phyloP scores from a whole-genome alignment of 2,329 filamentous ascomycete genomes.

The Apiospora saccharicola region DNA sequence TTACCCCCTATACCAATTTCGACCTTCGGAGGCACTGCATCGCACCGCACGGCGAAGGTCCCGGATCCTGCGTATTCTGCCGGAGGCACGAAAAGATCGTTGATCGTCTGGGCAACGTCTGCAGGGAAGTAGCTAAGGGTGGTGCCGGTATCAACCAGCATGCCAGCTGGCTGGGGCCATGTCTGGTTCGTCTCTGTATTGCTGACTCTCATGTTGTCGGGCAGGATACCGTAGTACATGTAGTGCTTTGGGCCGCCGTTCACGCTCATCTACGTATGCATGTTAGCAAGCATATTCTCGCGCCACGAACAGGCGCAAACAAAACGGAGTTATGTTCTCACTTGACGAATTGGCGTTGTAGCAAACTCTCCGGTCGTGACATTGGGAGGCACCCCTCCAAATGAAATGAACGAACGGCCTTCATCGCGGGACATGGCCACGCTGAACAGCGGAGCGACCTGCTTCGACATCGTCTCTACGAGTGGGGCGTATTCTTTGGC shows the following conservation, averaged over 20 bases:
- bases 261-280: constrained; percentile 1
- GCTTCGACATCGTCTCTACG: constrained; percentile 38
- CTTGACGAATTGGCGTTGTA: constrained; percentile 39
- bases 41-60: constrained; percentile 39
- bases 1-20: constrained; percentile 41
- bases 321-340: constrained; percentile 23
- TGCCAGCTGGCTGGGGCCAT: constrained; percentile 33
- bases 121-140: constrained; percentile 42
- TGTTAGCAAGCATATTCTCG: constrained; percentile 29
- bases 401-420: constrained; percentile 41
- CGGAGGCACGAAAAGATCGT: constrained; percentile 38
- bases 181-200: constrained; percentile 30
- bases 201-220: constrained; percentile 34
- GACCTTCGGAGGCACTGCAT: constrained; percentile 39
- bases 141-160: constrained; percentile 44
- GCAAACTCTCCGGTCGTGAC: constrained; percentile 39
- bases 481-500: constrained; percentile 39
- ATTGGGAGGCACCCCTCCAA: constrained; percentile 43
- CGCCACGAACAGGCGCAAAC: constrained; percentile 19
- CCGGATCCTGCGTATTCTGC: constrained; percentile 34
- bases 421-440: constrained; percentile 44
- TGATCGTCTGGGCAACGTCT: constrained; percentile 40
- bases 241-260: constrained; percentile 32
- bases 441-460: constrained; percentile 38
- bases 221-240: constrained; percentile 40